These are phyloP conservation scores for Metschnikowia chrysomelidarum DNA, from an alignment of 805 yeast species.

Conservation along the genomic window DNA sequence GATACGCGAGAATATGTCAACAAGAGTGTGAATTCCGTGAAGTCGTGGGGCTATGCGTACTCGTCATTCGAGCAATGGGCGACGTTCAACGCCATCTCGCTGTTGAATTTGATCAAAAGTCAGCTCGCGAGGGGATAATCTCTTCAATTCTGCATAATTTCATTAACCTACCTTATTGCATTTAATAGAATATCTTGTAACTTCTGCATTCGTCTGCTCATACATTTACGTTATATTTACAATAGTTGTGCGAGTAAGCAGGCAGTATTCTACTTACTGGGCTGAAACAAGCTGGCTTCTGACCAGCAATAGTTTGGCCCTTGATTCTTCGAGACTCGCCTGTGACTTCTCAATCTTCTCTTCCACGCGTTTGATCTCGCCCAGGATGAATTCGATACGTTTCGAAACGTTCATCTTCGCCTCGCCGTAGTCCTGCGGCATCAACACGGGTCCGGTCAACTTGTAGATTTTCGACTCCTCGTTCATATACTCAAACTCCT, in stretches of 20 bases:
- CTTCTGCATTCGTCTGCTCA: no score
- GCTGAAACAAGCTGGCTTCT: constrained; percentile 34
- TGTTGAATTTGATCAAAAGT: constrained; percentile 66
- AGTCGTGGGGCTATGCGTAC: constrained; percentile 57
- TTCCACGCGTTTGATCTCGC: constrained; percentile 77
- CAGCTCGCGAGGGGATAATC: constrained; percentile 60
- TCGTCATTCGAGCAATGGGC: constrained; percentile 73
- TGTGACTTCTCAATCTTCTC: constrained; percentile 50
- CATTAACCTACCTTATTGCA: background rate
- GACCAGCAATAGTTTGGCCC: constrained; percentile 51
- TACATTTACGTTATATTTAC: background rate
- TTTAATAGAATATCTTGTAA: no score
- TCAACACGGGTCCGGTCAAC: constrained; percentile 85
- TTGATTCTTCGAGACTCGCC: constrained; percentile 53
- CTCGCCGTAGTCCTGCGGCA: constrained; percentile 84
- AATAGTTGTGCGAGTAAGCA: background rate
- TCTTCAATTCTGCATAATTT: background rate
- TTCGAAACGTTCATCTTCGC: constrained; percentile 83
- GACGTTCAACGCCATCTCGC: constrained; percentile 61
- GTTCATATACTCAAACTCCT: constrained; percentile 65
- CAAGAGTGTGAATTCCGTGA: constrained; percentile 52
- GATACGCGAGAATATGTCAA: constrained; percentile 67
- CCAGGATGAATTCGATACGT: constrained; percentile 81
- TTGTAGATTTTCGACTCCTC: constrained; percentile 80
- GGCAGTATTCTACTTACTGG: no score